Base-by-base conservation (phyloP, 345 rosid genomes). In the Rubroshorea leprosula region DNA sequence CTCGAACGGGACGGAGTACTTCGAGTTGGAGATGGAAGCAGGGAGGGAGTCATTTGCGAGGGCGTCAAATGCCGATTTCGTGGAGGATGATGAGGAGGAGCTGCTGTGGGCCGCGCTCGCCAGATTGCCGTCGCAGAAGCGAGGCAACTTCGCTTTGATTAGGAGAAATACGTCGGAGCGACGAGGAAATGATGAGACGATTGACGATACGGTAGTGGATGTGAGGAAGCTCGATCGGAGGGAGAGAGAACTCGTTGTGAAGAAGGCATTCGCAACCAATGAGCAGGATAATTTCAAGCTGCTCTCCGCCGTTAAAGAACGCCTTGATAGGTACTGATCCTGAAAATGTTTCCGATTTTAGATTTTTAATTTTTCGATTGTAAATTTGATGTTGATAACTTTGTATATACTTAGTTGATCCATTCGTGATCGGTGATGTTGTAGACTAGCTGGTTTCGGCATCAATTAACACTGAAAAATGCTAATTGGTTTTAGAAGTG, bases 241-340 rank as follows among this genome's bases (percentile, higher is more conserved):
- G 4, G 63, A 64, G 14, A 79, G 98, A 17, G 96, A 91, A 71
- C 88, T 75, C 17, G 68, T 91, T 15, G 85, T 91, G 24, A 76
- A 79, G 70, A 79, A 84, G 60, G 96, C 96, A 1, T 74, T 91
- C 20, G 98, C 96, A 1, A 88, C 96, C 27, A 81, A 81, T 27
- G 90, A 81, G 50, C 98, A 88, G 61, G 96, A 91, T 59, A 91
- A 91, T 51, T 70, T 19, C 56, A 69, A 26, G 5, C 86, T 91
- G 16, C 91, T 91, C 65, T 70, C 78, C 7, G 88, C 86, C 13
- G 65, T 91, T 54, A 91, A 88, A 60, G 79, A 88, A 57, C 92
- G 96, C 17, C 84, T 91, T 27, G 85, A 87, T 66, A 73, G 80
- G 96, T 35, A 13, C 51, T 17, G 14, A 41, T 58, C 14, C 23